Evolutionary conservation across 331 rosid species (phyloP).

Genomic region (Quercus tomentella): DNA sequence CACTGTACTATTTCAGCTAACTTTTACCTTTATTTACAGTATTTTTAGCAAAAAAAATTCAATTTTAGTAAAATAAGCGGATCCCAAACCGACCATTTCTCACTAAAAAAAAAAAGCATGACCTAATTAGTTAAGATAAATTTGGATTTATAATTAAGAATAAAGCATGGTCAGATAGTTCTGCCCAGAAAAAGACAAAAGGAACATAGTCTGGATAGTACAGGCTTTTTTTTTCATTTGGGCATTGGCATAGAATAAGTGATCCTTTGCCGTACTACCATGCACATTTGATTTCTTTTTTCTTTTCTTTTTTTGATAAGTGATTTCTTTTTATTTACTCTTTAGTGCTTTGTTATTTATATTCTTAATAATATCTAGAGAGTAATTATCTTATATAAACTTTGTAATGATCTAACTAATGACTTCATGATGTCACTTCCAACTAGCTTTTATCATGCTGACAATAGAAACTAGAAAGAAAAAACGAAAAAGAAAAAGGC

Average conservation of each 20-base stretch:
- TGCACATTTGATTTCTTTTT: not conserved
- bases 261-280: not conserved
- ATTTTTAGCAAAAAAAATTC: rapidly evolving
- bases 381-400: not conserved
- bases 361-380: not conserved
- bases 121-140: not conserved
- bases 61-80: too few relatives aligned
- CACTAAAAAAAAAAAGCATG: not conserved
- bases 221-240: not conserved
- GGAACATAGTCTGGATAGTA: not conserved
- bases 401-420: not conserved
- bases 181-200: not conserved
- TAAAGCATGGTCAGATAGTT: not conserved
- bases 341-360: not conserved
- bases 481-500: rapidly evolving
- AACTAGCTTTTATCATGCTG: not conserved
- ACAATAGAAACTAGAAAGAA: not conserved
- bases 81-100: rapidly evolving
- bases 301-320: too few relatives aligned
- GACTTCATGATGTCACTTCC: not conserved
- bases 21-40: too few relatives aligned
- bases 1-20: too few relatives aligned
- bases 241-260: not conserved
- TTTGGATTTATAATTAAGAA: not conserved
- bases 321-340: not conserved